A percentile compares a stretch with the other conserved stretches of the same genome.
These are phyloP conservation scores for Podospora tetraspora DNA, from an alignment of 495 filamentous ascomycete species.

Conservation along the genomic window DNA sequence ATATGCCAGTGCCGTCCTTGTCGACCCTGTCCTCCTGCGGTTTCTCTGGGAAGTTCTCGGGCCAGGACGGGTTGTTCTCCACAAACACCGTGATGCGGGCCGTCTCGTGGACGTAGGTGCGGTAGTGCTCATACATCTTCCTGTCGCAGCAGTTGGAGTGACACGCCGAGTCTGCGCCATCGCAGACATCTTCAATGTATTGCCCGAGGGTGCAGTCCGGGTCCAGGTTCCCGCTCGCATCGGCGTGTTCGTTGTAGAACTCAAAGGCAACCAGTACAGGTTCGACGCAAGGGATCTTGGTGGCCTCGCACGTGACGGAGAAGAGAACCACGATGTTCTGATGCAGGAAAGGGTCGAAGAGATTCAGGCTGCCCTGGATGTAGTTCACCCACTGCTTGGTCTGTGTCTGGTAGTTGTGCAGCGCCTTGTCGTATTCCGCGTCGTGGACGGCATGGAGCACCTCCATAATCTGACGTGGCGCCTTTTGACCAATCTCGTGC, in stretches of 20 bases:
- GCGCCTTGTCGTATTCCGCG: conserved; percentile 90
- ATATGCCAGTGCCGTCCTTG: conserved; percentile 54
- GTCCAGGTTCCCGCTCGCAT: conserved; percentile 55
- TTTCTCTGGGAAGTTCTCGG: conserved; percentile 41
- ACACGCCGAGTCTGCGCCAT: conserved; percentile 67
- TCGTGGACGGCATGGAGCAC: conserved; percentile 91
- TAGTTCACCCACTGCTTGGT: conserved; percentile 94
- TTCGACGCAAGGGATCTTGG: conserved; percentile 86
- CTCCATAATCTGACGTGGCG: conserved; percentile 81
- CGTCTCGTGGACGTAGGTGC: conserved; percentile 95
- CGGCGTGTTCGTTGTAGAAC: conserved; percentile 87
- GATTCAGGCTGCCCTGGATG: conserved; percentile 69
- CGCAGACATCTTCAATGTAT: conserved; percentile 88
- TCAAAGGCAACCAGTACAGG: conserved; percentile 79
- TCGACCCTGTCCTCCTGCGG: conserved; percentile 36
- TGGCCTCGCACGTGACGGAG: conserved; percentile 84
- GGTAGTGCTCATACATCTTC: conserved; percentile 87
- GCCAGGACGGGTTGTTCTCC: conserved; percentile 53
- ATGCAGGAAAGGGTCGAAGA: conserved; percentile 91
- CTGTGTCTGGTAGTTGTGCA: conserved; percentile 91
- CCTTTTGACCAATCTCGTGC: conserved; percentile 66
- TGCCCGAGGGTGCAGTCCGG: conserved; percentile 91
- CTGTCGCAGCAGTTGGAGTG: conserved; percentile 80
- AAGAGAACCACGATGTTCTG: conserved; percentile 95
- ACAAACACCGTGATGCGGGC: conserved; percentile 87